Conservation (phyloP, 257 asterid genomes). For the Coffea canephora region DNA sequence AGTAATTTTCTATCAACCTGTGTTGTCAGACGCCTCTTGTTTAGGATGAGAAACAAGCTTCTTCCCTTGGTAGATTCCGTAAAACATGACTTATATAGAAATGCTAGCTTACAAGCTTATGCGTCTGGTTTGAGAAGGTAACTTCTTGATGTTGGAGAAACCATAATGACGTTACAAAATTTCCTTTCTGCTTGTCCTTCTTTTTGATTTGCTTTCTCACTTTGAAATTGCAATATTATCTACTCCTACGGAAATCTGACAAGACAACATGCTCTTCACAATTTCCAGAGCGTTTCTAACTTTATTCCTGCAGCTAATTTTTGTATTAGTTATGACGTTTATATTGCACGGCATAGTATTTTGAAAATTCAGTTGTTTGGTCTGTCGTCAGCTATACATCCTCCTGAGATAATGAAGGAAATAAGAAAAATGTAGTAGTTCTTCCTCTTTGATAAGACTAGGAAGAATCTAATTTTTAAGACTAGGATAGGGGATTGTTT, state of each 20-base stretch:
- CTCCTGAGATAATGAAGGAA: background rate
- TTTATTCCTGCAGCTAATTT: background rate
- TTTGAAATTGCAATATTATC: too few relatives aligned
- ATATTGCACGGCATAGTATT: background rate
- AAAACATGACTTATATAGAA: background rate
- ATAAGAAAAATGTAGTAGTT: too few relatives aligned
- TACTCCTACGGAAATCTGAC: background rate
- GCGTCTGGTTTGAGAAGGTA: background rate
- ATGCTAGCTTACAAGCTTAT: background rate
- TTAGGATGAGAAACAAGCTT: background rate
- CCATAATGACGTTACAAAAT: too few relatives aligned
- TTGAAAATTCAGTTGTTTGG: background rate
- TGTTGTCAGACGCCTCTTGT: background rate
- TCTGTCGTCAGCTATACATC: background rate
- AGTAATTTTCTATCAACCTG: background rate
- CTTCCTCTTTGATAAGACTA: too few relatives aligned
- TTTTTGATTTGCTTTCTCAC: background rate
- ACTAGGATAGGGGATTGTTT: too few relatives aligned
- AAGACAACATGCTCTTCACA: background rate
- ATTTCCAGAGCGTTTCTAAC: too few relatives aligned
- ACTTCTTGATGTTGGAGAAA: background rate
- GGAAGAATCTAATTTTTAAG: background rate
- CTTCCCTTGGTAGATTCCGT: background rate
- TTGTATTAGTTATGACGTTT: background rate
- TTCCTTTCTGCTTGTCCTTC: background rate